phyloP scores from a whole-genome alignment of 768 basidiomycete genomes.

The Kwoniella sp. region DNA sequence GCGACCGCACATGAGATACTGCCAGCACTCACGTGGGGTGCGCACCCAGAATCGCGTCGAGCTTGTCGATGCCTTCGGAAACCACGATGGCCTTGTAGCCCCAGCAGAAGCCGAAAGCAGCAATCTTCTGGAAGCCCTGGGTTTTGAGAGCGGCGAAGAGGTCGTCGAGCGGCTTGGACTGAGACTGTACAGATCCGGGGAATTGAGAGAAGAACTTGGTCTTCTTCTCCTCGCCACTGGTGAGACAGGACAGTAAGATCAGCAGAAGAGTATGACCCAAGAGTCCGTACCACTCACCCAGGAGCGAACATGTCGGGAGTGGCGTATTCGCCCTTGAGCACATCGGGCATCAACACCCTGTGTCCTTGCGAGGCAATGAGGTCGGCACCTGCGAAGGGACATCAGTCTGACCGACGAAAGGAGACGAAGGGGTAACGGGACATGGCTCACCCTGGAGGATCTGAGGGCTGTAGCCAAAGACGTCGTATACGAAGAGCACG shows the following conservation, averaged over 20 bases:
- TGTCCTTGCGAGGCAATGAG: slow-evolving; percentile 60
- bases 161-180: slow-evolving; percentile 10
- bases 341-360: slow-evolving; percentile 64
- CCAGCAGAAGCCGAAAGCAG: slow-evolving; percentile 44
- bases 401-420: neutral
- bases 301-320: slow-evolving; percentile 55
- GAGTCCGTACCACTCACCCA: slow-evolving; percentile 52
- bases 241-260: slow-evolving; percentile 25
- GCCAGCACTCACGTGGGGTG: slow-evolving; percentile 56
- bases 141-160: slow-evolving; percentile 21
- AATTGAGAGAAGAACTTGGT: slow-evolving; percentile 55
- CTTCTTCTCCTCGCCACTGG: slow-evolving; percentile 49
- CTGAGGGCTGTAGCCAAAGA: slow-evolving; percentile 44
- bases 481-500: slow-evolving; percentile 39
- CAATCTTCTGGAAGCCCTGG: slow-evolving; percentile 20
- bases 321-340: slow-evolving; percentile 58
- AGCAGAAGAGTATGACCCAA: neutral
- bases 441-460: slow-evolving; percentile 39
- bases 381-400: slow-evolving; percentile 56
- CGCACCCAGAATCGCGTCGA: slow-evolving; percentile 48
- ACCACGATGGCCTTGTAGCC: slow-evolving; percentile 27
- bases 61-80: slow-evolving; percentile 22
- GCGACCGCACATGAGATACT: neutral
- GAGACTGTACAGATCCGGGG: slow-evolving; percentile 56
- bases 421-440: neutral